These are phyloP conservation scores for Citropsis articulata DNA, from an alignment of 345 rosid genomes.

Conservation along the genomic window DNA sequence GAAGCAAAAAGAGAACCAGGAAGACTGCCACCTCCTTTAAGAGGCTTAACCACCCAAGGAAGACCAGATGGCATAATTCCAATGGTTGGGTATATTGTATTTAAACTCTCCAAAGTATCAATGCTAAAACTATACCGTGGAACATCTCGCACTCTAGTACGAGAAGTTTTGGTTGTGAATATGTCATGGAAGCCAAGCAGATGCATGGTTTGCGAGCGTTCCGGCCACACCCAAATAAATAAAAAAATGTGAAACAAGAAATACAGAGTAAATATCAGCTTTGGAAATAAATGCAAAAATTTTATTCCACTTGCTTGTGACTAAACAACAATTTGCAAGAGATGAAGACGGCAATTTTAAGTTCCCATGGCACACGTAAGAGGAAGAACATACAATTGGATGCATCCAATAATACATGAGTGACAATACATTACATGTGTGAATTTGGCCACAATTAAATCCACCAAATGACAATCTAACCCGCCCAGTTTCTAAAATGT, in stretches of 20 bases:
- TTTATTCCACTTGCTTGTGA: background rate
- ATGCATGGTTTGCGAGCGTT: conserved; percentile 80
- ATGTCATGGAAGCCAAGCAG: conserved; percentile 58
- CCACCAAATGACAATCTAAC: background rate
- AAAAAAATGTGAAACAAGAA: conserved; percentile 11
- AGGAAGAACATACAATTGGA: background rate
- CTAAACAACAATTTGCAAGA: background rate
- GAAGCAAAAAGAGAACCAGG: conserved; percentile 37
- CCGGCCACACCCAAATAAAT: conserved; percentile 87
- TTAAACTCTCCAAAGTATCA: conserved; percentile 69
- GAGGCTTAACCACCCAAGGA: conserved; percentile 54
- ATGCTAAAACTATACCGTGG: conserved; percentile 80
- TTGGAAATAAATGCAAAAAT: background rate
- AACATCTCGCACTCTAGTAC: conserved; percentile 72
- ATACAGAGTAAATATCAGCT: background rate
- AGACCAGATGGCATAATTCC: conserved; percentile 93
- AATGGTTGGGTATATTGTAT: conserved; percentile 55
- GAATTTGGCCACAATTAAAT: background rate
- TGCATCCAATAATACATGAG: background rate
- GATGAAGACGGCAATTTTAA: background rate
- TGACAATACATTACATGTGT: background rate
- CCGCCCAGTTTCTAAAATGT: background rate
- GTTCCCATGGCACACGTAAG: background rate
- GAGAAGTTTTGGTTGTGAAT: conserved; percentile 70
- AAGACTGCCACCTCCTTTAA: conserved; percentile 37